Conservation (phyloP, 352 stramenopile species). For the Pythium volutum region DNA sequence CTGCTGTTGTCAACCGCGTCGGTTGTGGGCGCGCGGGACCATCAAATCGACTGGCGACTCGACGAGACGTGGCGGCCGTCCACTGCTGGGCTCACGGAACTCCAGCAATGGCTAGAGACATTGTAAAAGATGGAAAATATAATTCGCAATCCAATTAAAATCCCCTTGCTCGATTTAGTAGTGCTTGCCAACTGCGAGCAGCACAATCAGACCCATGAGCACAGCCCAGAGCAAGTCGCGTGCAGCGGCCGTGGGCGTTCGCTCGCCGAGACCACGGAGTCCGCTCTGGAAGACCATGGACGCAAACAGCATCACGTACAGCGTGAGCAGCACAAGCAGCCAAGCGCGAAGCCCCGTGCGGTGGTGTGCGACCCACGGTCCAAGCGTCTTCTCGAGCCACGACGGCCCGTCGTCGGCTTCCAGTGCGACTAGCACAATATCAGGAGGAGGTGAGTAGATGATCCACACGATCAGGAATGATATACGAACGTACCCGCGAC, state of each 20-base stretch:
- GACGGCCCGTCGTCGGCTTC: slow-evolving; percentile 7
- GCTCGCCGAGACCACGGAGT: slow-evolving; percentile 14
- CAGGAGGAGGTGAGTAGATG: neutral
- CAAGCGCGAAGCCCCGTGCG: slow-evolving; percentile 12
- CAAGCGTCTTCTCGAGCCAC: slow-evolving; percentile 20
- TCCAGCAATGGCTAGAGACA: slow-evolving; percentile 33
- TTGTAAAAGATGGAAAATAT: neutral
- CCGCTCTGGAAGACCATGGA: slow-evolving; percentile 14
- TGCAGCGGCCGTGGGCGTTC: neutral
- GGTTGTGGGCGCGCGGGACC: neutral
- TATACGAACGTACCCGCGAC: neutral
- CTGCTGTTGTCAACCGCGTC: slow-evolving; percentile 3
- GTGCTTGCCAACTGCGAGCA: slow-evolving; percentile 15
- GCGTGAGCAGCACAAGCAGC: slow-evolving; percentile 2
- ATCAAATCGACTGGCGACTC: neutral
- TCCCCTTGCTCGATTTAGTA: neutral
- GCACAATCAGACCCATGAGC: slow-evolving; percentile 18
- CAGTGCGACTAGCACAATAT: neutral
- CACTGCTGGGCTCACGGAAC: slow-evolving; percentile 33
- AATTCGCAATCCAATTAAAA: neutral
- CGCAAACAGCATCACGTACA: slow-evolving; percentile 21
- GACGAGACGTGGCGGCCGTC: slow-evolving; percentile 47
- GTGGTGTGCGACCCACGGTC: slow-evolving; percentile 17
- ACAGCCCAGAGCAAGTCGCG: slow-evolving; percentile 21
- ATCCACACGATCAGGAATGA: no score